These are phyloP conservation scores for Mycena alexandri DNA, from an alignment of 768 basidiomycete genomes.

Conservation along the genomic window DNA sequence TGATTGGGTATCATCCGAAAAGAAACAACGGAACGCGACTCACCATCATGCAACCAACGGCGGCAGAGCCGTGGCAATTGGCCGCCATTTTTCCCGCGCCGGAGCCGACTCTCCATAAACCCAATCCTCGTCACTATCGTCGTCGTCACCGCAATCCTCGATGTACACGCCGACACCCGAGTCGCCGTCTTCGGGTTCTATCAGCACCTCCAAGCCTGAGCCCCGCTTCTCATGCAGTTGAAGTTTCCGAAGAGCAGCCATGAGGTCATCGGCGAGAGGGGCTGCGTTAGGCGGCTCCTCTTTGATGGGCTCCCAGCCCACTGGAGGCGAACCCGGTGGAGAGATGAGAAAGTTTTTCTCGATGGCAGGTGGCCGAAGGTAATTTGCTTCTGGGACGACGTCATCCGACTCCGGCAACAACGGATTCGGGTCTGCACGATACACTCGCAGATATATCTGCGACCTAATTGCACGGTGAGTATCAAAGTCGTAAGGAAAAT, in stretches of 20 bases:
- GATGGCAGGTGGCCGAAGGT: constrained; percentile 80
- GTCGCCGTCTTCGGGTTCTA: constrained; percentile 73
- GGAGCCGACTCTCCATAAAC: constrained; percentile 71
- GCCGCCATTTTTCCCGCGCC: constrained; percentile 63
- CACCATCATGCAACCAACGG: constrained; percentile 69
- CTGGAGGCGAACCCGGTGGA: constrained; percentile 96
- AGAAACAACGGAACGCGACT: constrained; percentile 35
- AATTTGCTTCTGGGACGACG: constrained; percentile 58
- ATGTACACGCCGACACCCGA: constrained; percentile 84
- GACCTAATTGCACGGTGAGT: constrained; percentile 49
- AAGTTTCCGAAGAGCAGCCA: constrained; percentile 47
- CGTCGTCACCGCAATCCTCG: constrained; percentile 71
- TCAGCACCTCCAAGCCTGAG: constrained; percentile 65
- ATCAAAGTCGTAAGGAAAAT: constrained; percentile 3
- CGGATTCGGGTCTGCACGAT: constrained; percentile 79
- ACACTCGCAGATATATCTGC: constrained; percentile 71
- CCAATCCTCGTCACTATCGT: constrained; percentile 66
- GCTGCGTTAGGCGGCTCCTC: constrained; percentile 32
- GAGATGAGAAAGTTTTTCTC: constrained; percentile 98
- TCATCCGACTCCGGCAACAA: constrained; percentile 51
- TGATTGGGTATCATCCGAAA: constrained; percentile 74
- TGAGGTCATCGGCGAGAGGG: constrained; percentile 32
- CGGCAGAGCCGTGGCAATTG: constrained; percentile 68
- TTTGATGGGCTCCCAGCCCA: constrained; percentile 91
- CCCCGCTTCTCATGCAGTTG: constrained; percentile 61